phyloP scores from a whole-genome alignment of 139 green algal genomes.

The Gonium pectorale region DNA sequence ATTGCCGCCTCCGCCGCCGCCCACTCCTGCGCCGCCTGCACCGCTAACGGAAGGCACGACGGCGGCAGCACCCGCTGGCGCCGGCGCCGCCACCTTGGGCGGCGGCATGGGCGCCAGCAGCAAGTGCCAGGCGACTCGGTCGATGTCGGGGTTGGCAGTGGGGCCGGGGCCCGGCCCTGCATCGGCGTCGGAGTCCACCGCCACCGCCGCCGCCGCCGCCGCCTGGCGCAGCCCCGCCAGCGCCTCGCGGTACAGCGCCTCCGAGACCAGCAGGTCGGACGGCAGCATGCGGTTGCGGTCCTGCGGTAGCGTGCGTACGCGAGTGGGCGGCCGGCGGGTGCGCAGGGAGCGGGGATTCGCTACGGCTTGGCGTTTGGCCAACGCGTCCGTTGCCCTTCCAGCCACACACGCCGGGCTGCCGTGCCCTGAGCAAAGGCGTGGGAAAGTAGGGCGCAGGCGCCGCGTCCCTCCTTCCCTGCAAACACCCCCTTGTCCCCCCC shows the following conservation, averaged over 20 bases:
- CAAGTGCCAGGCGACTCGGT: constrained; percentile 1
- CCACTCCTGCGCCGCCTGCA: not conserved
- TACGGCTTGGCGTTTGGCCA: too few species aligned
- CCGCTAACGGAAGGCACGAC: not conserved
- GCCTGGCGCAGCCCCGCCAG: not conserved
- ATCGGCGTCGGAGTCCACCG: not conserved
- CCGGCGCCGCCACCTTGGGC: not conserved
- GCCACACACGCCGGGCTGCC: too few species aligned
- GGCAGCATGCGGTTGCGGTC: constrained; percentile 23
- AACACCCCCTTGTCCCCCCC: not conserved
- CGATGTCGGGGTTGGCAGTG: not conserved
- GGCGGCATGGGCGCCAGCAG: not conserved
- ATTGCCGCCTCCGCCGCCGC: too few species aligned
- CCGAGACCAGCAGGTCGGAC: not conserved
- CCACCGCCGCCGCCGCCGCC: not conserved
- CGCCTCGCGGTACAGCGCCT: not conserved
- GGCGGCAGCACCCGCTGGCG: constrained; percentile 28
- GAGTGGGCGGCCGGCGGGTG: too few species aligned
- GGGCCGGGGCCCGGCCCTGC: not conserved
- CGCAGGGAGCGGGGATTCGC: too few species aligned
- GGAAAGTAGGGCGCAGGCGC: too few species aligned
- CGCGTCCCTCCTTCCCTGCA: too few species aligned
- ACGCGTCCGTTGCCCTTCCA: too few species aligned
- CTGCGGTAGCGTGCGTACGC: not conserved
- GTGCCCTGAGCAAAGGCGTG: too few species aligned